Evolutionary conservation across 192 early-diverging fungal species (phyloP), one percentile per base, ranked within the genome.

Genomic region (Gamsiella multidivaricata): DNA sequence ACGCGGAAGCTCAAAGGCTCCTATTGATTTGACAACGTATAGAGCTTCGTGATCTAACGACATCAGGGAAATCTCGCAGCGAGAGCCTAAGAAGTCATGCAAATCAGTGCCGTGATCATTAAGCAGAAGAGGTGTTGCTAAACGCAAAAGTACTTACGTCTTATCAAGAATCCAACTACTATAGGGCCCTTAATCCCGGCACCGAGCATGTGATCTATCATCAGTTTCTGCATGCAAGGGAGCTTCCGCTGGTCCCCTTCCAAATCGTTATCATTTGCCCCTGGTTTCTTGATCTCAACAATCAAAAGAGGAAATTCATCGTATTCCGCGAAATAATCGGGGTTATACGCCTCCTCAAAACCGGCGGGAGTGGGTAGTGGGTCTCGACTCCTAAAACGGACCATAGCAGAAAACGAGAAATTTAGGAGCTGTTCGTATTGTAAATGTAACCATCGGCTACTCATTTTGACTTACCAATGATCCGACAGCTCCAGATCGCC

Each of bases 301-400:
- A 66, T 31, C 14, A 66, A 33, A 6, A 69, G 31, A 3, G 57
- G 58, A 3, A 61, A 36, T 20, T 23, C 39, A 20, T 60, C 57
- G 34, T 52, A 31, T 18, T 69, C 67, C n/a, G 56, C 67, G 17
- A 69, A 61, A 26, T 69, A 69, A 29, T 69, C 67, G 29, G 67
- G 67, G 36, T 41, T 33, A 17, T 66, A 47, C 29, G 41, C 26
- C 53, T 56, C 65, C 54, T 66, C 65, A 56, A 56, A 66, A 34
- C 65, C 65, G 14, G 41, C 18, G 32, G 65, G 54, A 26, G 65
- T 68, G 20, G 61, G 61, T 2, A 54, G 31, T 33, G 53, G 53
- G 32, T 54, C 53, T 6, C 53, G 53, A 36, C 53, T 54, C 53
- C 53, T 54, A 36, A 54, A 18, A 36, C 45, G n/a, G 45, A 46